Evolutionary conservation across 371 early-diverging fungal genomes (phyloP).

Genomic region (Mortierella sp.): DNA sequence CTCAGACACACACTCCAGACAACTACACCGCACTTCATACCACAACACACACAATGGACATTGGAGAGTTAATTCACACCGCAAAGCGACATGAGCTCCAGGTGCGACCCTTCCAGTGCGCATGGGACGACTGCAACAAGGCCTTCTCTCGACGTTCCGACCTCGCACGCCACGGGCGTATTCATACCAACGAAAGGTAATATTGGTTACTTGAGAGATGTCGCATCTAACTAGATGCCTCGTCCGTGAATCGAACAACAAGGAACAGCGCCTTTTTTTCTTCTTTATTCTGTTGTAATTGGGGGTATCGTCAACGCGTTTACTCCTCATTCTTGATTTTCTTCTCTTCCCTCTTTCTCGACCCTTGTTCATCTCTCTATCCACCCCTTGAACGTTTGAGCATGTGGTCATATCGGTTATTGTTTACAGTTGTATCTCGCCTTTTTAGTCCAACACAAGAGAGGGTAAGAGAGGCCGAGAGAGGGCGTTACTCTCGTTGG

Average conservation of each 20-base stretch:
- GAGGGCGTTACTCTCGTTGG: not conserved
- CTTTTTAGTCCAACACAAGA: not conserved
- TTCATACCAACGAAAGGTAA: conserved; percentile 82
- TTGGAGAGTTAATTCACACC: conserved; percentile 68
- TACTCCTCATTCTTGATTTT: not conserved
- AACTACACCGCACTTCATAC: not conserved
- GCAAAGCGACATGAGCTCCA: conserved; percentile 50
- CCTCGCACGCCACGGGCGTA: conserved; percentile 79
- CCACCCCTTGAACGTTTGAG: conserved; percentile 3
- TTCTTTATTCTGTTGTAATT: not conserved
- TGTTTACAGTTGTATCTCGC: not conserved
- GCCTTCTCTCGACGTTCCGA: conserved; percentile 84
- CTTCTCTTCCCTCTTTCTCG: not conserved
- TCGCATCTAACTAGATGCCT: not conserved
- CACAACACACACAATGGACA: conserved; percentile 58
- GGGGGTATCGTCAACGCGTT: not conserved
- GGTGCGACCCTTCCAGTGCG: conserved; percentile 71
- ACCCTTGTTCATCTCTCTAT: not conserved
- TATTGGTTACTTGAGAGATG: not conserved
- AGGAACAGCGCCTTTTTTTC: not conserved
- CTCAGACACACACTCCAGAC: conserved; percentile 56
- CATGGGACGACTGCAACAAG: conserved; percentile 75
- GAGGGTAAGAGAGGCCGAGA: not conserved
- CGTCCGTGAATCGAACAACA: not conserved
- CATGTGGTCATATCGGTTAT: not conserved